Evolutionary conservation across 192 early-diverging fungal genomes (phyloP), one percentile per base, ranked within the genome.

Genomic region (Backusella morwellensis): DNA sequence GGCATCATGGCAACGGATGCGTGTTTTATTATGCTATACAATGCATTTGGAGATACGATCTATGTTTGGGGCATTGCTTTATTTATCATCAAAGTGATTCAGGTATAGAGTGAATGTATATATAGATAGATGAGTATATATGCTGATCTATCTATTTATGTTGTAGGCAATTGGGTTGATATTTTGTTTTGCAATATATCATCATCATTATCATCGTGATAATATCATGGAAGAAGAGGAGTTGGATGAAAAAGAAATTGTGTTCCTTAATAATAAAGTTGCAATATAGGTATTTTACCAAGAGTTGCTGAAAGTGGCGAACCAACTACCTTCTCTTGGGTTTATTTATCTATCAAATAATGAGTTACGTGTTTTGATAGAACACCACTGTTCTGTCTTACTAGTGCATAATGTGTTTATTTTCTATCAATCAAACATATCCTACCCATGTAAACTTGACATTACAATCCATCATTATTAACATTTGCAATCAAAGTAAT

Each of bases 21-120:
- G 11, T 73, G 72, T 56, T 73, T 54, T 32, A 9, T 52, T 8
- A 11, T 54, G 36, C 12, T 73, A n/a, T 44, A 35, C 19, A 35
- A 47, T 2, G 6, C 4, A 35, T 56, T 73, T 54, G 72, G 72
- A 34, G 2, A 44, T 6, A 54, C 42, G 9, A 56, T 73, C 9
- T 73, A 50, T 59, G 14, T 36, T 9, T 73, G 72, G 72, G 72
- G 72, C 1, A 36, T 73, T 47, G n/a, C n/a, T 17, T 54, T 73
- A 54, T 73, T 44, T 26, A 6, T 54, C 15, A 56, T 73, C n/a
- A 73, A 73, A 36, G 29, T 73, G 72, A 54, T 73, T 35, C 72
- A 73, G 29, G 72, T 73, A 32, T 32, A 73, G 54, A 35, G 21
- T 47, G 19, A 8, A 36, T 67, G 35, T 67, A 67, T 54, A 54